Base-by-base conservation (phyloP, 495 filamentous ascomycete species). In the Articulospora tetracladia region DNA sequence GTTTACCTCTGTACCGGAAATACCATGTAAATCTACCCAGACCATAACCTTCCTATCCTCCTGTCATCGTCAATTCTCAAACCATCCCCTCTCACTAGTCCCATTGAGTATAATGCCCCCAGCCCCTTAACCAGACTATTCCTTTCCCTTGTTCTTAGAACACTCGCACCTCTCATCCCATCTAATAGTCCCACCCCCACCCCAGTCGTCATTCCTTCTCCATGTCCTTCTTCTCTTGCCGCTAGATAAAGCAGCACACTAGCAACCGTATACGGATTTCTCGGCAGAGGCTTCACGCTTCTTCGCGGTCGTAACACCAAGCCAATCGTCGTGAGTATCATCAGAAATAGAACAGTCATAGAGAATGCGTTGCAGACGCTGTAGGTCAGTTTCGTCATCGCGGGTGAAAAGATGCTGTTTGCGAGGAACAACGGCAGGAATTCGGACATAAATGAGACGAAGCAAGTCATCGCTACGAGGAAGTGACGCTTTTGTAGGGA, bases 31-130 rank as follows among this genome's bases (percentile, higher is more conserved):
- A 48, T 23, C 25, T 22, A 50, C 3, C 47, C 47, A 50, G 47
- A 55, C 53, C 53, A 60, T 19, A 53, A 30, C n/a, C 39, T 39
- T n/a, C 32, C 20, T 1, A 60, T 51, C 51, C 50, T 46, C 51
- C 58, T 54, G 28, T 60, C 58, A 55, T 60, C 58, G 48, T 60
- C 58, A 28, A 60, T 54, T 32, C 58, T 46, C 50, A 60, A 24
- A 15, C 52, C 58, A 48, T 53, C 58, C 19, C 58, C 58, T 2
- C 53, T 36, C 3, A 60, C 44, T 19, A 53, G 19, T 1, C 58
- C 58, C 27, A 60, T 44, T 15, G 19, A 22, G 13, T 48, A 60
- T 2, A 60, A 20, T 1, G 30, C 26, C 17, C 51, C 58, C 25
- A 47, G 12, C 19, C 25, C 27, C 22, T 47, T 55, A 2, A 60